A percentile compares a stretch with the other conserved stretches of the same genome.
These are phyloP conservation scores for Durusdinium trenchii DNA, from an alignment of 73 alveolate species.

Conservation along the genomic window DNA sequence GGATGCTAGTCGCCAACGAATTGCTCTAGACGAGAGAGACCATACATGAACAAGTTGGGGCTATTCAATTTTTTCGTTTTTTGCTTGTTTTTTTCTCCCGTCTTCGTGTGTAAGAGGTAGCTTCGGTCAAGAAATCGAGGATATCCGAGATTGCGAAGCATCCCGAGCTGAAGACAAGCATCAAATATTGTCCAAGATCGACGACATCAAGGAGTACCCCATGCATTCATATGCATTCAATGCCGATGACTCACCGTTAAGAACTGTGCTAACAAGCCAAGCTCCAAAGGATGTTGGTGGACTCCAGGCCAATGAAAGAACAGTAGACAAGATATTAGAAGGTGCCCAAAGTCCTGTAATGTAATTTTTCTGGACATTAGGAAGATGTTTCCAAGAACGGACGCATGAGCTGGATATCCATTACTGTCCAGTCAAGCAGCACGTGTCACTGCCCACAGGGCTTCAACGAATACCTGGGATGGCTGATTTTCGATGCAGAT, in stretches of 20 bases:
- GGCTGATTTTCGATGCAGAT: constrained; percentile 32
- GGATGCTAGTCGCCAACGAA: too few species aligned
- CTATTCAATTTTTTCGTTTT: too few species aligned
- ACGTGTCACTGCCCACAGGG: not conserved
- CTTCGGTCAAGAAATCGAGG: not conserved
- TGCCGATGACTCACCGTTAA: too few species aligned
- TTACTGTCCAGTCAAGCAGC: not conserved
- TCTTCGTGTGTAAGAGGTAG: not conserved
- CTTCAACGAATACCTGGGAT: constrained; percentile 41
- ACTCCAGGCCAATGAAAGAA: not conserved
- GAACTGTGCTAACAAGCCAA: too few species aligned
- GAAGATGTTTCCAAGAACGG: not conserved
- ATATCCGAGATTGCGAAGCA: constrained; percentile 9
- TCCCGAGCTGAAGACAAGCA: constrained; percentile 50
- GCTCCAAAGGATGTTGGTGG: not conserved
- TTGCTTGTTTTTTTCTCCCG: not conserved
- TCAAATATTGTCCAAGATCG: constrained; percentile 14
- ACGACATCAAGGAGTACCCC: not conserved
- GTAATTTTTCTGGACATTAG: not conserved
- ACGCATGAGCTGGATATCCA: not conserved
- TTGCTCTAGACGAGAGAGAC: too few species aligned
- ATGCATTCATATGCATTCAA: too few species aligned
- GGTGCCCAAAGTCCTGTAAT: not conserved
- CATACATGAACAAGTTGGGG: too few species aligned
- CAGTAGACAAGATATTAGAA: not conserved